Base-by-base conservation (phyloP, 2,329 filamentous ascomycete genomes). In the Neurospora sp. region DNA sequence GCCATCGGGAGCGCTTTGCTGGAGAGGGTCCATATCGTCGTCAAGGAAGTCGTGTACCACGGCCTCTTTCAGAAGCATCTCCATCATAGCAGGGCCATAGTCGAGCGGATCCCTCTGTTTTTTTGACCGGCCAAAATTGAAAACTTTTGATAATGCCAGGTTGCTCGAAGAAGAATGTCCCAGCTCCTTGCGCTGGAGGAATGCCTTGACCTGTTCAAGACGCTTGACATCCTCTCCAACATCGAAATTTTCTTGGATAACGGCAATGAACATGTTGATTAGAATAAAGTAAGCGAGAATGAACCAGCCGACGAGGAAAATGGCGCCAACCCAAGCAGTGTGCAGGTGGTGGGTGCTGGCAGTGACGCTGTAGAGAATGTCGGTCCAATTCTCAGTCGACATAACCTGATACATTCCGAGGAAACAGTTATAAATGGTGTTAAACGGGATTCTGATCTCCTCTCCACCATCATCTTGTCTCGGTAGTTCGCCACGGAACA, bases 191-290 rank as follows among this genome's bases (percentile, higher is more conserved):
- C 94, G 89, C 77, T 97, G 92, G 65, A 99, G 83, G 76, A 98
- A 99, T 1, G 95, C 92, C 77, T 94, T 95, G 71, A 99, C 94
- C 81, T 99, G 96, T 78, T 98, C 93, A 72, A 98, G 82, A 23
- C 96, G 93, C 81, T 99, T 99, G 79, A 98, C 94, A 78, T 99
- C 96, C 79, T 99, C 96, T 3, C 94, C 97, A 36, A 99, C 93
- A 81, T 99, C 96, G 78, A 99, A 99, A 77, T 97, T 99, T 78
- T 99, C 96, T 80, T 99, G 96, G 74, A 99, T 99, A 82, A 99
- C 96, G 84, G 96, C 96, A 92, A 99, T 98, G 84, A 99, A 99
- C 96, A 99, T 99, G 78, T 98, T 99, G 82, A 99, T 83, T 72
- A 98, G 87, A 81, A 99, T 97, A 78, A 98, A 95, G 79, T 96